These are phyloP conservation scores for Fraxinus nigra DNA, from an alignment of 305 asterid species.

Conservation along the genomic window DNA sequence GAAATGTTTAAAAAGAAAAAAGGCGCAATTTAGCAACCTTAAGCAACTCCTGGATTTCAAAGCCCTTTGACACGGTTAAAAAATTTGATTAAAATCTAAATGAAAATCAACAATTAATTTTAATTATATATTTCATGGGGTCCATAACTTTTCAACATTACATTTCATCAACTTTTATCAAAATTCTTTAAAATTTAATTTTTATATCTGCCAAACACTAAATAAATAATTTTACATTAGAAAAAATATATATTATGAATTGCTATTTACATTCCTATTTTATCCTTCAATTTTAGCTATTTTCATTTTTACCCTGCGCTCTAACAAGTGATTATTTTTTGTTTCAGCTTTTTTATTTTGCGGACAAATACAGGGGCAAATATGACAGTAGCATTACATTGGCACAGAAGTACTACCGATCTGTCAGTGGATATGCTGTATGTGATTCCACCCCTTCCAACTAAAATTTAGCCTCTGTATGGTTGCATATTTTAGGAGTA, in stretches of 20 bases:
- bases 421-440: conserved; percentile 98
- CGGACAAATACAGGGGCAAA: conserved; percentile 97
- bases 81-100: too few species aligned
- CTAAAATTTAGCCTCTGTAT: neutral
- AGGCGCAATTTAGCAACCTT: neutral
- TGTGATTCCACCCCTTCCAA: conserved; percentile 28
- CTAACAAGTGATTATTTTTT: neutral
- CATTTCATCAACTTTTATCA: too few species aligned
- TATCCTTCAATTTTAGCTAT: neutral
- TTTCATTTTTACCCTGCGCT: neutral
- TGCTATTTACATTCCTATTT: neutral
- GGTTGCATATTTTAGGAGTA: too few species aligned
- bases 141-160: too few species aligned
- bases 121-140: too few species aligned
- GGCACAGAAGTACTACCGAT: conserved; percentile 91
- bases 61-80: too few species aligned
- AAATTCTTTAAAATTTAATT: too few species aligned
- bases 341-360: conserved; percentile 88
- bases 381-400: conserved; percentile 84
- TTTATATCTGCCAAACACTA: neutral
- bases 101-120: neutral
- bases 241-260: neutral
- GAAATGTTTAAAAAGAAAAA: neutral
- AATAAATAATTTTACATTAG: neutral
- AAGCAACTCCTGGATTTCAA: neutral